Percentiles rank a stretch among this genome's conserved stretches.
Conservation (phyloP, 1,284 basidiomycete genomes). For the Apiotrichum veenhuisii region DNA sequence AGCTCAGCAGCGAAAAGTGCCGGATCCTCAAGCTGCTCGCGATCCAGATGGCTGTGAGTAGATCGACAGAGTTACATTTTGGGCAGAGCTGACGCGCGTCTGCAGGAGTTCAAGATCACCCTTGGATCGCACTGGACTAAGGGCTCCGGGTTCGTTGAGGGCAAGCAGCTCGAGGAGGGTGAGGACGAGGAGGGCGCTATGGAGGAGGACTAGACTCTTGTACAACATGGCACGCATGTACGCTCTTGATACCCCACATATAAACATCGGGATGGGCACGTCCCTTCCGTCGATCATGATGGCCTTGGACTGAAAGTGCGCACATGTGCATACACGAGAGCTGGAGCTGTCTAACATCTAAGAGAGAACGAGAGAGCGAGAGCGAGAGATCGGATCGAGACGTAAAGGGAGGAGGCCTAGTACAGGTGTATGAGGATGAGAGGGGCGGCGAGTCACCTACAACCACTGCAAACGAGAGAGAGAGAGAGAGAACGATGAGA, state of each 20-base stretch:
- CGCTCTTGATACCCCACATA: constrained; percentile 1
- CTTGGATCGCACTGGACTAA: constrained; percentile 73
- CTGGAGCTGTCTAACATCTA: background rate
- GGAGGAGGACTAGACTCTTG: constrained; percentile 34
- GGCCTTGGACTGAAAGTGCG: background rate
- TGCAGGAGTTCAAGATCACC: constrained; percentile 62
- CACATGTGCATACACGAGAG: constrained; percentile 1
- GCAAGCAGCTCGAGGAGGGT: constrained; percentile 55
- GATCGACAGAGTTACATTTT: background rate
- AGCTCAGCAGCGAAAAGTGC: constrained; percentile 75
- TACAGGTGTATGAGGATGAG: background rate
- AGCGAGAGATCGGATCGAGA: too few relatives aligned
- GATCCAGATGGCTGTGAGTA: constrained; percentile 67
- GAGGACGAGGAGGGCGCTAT: constrained; percentile 26
- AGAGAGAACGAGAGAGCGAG: background rate
- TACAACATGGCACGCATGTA: constrained; percentile 19
- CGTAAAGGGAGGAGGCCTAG: background rate
- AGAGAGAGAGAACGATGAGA: background rate
- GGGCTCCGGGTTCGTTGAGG: constrained; percentile 58
- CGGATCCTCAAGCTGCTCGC: constrained; percentile 84
- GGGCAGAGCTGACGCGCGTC: too few relatives aligned
- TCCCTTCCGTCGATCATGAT: background rate
- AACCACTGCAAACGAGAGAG: background rate
- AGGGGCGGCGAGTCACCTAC: background rate
- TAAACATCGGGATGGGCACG: background rate